Conservation (phyloP, 2,329 filamentous ascomycete species). For the Trichoderma polysporum region DNA sequence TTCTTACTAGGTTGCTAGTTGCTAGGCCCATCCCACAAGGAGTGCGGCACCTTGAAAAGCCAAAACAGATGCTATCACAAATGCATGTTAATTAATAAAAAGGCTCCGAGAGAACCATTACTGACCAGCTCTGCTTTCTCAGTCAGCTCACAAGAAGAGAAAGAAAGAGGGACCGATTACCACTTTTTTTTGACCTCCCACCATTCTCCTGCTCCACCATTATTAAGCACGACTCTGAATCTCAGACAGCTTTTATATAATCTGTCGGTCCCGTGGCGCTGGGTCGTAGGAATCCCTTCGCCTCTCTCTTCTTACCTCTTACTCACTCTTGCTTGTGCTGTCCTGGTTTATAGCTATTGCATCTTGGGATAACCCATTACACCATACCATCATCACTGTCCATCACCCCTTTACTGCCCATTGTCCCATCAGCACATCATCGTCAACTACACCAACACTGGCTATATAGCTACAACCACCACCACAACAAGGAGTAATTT, state of each 20-base stretch:
- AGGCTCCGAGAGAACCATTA: constrained; percentile 26
- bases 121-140: constrained; percentile 25
- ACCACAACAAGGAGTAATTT: too few relatives aligned
- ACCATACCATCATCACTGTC: background rate
- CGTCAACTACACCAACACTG: background rate
- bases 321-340: background rate
- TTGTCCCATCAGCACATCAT: background rate
- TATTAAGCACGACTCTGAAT: constrained; percentile 1
- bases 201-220: background rate
- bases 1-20: too few relatives aligned
- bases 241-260: constrained; percentile 2
- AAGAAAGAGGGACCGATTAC: background rate
- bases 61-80: background rate
- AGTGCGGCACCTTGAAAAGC: background rate
- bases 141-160: constrained; percentile 7
- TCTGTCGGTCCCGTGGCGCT: constrained; percentile 14
- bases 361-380: background rate
- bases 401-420: too few relatives aligned
- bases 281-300: background rate
- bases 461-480: too few relatives aligned
- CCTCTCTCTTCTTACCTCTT: background rate
- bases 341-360: background rate
- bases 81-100: constrained; percentile 25
- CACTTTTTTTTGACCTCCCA: background rate
- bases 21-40: constrained; percentile 1